Conservation (phyloP, 352 stramenopile genomes). For the Elongisporangium senticosum region DNA sequence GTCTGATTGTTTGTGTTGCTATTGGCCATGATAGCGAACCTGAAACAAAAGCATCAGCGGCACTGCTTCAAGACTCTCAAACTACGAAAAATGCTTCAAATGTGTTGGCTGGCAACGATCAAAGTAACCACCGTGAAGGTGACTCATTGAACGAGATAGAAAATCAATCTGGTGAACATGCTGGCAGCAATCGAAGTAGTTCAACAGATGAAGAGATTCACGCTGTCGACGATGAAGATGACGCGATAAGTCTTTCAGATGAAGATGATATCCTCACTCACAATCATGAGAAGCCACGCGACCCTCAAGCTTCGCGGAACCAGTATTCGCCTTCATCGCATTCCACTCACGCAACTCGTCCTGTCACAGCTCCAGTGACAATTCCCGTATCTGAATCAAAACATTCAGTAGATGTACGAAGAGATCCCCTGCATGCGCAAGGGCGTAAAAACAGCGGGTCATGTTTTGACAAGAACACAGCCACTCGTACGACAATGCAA, state of each 20-base stretch:
- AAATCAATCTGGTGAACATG: not conserved
- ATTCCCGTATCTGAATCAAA: not conserved
- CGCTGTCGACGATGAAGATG: not conserved
- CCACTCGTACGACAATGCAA: not conserved
- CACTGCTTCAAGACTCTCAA: not conserved
- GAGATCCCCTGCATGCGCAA: not conserved
- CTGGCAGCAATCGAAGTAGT: not conserved
- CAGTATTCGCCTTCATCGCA: not conserved
- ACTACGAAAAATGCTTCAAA: too few species aligned
- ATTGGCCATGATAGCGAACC: not conserved
- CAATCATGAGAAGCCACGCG: not conserved
- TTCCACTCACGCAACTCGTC: slow-evolving; percentile 5
- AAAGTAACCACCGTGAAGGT: not conserved
- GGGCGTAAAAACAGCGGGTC: not conserved
- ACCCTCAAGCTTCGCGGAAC: not conserved
- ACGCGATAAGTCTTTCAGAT: not conserved
- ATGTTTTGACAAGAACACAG: not conserved
- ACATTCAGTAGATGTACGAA: not conserved
- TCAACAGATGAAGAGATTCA: not conserved
- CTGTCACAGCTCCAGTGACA: slow-evolving; percentile 15
- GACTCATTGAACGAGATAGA: not conserved
- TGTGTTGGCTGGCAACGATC: not conserved
- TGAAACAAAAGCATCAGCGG: not conserved
- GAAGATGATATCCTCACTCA: not conserved
- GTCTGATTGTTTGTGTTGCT: not conserved